Evolutionary conservation across 2,329 filamentous ascomycete species (phyloP).

Genomic region (Xylaria sp.): DNA sequence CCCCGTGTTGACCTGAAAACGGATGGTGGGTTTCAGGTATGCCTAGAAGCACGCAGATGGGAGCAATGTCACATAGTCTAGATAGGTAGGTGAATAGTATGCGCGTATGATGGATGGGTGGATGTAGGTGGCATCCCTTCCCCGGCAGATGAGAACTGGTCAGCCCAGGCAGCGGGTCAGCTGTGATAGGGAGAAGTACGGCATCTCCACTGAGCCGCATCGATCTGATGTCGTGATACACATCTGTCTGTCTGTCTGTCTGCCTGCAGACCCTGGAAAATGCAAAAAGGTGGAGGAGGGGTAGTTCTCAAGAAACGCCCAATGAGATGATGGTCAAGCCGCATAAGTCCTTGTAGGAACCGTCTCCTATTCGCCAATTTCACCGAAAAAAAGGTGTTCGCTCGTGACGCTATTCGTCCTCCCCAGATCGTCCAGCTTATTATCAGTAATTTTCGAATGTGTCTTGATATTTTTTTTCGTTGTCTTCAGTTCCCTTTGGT

Average conservation of each 20-base stretch:
- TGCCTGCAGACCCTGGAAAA: neutral
- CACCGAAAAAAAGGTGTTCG: slow-evolving; percentile 6
- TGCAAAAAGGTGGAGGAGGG: neutral
- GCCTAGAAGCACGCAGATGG: neutral
- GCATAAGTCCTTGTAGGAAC: neutral
- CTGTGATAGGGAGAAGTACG: neutral
- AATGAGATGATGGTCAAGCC: neutral
- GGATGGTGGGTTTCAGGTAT: neutral
- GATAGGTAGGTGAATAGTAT: too few species aligned
- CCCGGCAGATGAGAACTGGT: neutral
- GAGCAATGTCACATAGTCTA: too few species aligned
- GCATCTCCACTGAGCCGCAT: slow-evolving; percentile 13
- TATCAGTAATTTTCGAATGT: too few species aligned
- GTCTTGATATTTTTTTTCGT: neutral
- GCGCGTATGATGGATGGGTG: neutral
- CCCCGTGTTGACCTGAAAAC: neutral
- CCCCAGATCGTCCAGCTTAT: too few species aligned
- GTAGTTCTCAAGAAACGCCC: neutral
- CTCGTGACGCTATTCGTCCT: neutral
- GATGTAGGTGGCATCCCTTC: neutral
- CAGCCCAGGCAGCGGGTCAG: neutral
- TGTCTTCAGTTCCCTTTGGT: neutral
- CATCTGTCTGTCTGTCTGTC: neutral
- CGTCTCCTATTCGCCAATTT: slow-evolving; percentile 9
- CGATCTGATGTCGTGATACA: slow-evolving; percentile 1